Base-by-base conservation (phyloP, 805 yeast species). In the Yamadazyma takamatsuzukensis region DNA sequence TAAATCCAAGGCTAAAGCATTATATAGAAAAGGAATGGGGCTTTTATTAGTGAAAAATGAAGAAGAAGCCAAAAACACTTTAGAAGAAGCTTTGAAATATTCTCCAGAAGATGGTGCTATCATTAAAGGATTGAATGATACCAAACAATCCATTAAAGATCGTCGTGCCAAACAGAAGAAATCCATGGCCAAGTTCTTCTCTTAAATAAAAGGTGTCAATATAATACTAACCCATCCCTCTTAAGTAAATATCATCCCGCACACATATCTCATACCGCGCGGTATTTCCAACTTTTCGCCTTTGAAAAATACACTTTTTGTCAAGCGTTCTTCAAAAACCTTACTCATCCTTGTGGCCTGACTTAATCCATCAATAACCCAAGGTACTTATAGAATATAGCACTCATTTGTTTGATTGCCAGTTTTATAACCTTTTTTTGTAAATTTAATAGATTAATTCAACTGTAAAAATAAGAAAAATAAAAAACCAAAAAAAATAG, bases 1-100 rank as follows among this genome's bases (percentile, higher is more conserved):
- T 34, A 82, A 74, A 25, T 78, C 87, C 15, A 74, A 73, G 54
- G 86, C 95, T 12, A 89, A 89, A 65, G 97, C 96, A 0, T 63
- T 76, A 27, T 89, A 80, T 66, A 80, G 97, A 56, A 79, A 90
- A 56, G 96, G 94, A 22, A 64, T 73, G 51, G 96, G 93, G 1
- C 72, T 78, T 48, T 58, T 76, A 39, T 59, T 72, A 6, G 62
- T 70, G 15, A 81, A 81, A 50, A 80, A 84, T 50, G 80, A 78
- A 33, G 90, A 81, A 18, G 72, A 67, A 36, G 95, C 96, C 0
- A 62, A 81, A 31, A 59, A 55, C 9, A 82, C 80, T 40, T 71
- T 88, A 36, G 74, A 78, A 43, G 64, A 68, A 39, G 96, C 97
- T 0, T 58, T 76, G 16, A 59, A 67, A 35, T 57, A 73, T 24